phyloP scores from a whole-genome alignment of 106 monocot species.

The Dioscorea zingiberensis region DNA sequence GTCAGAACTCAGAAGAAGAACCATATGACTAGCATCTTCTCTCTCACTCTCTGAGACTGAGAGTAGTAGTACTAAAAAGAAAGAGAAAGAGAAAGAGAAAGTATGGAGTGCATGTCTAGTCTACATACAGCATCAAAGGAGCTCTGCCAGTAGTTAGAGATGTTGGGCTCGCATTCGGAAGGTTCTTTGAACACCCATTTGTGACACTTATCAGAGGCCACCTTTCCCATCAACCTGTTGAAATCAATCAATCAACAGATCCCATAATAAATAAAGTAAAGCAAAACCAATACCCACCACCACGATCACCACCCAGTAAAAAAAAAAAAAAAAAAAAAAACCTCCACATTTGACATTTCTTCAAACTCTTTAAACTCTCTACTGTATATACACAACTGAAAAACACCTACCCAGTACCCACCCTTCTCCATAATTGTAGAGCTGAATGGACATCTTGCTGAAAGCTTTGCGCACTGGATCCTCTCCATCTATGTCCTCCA shows the following conservation, averaged over 20 bases:
- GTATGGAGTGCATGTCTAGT: not conserved
- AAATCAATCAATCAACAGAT: conserved; percentile 16
- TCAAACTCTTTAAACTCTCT: too few relatives aligned
- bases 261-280: not conserved
- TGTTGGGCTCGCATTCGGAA: conserved; percentile 87
- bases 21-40: not conserved
- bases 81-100: too few relatives aligned
- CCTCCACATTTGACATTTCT: too few relatives aligned
- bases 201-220: conserved; percentile 97
- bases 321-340: too few relatives aligned
- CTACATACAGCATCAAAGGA: conserved; percentile 90
- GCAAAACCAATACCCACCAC: not conserved
- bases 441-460: conserved; percentile 98
- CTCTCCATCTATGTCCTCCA: conserved; percentile 74
- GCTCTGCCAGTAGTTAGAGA: conserved; percentile 98
- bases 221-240: conserved; percentile 93
- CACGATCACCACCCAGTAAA: too few relatives aligned
- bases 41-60: not conserved
- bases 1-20: not conserved
- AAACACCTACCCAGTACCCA: conserved; percentile 83
- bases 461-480: conserved; percentile 80
- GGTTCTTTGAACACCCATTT: conserved; percentile 98
- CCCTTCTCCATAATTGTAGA: conserved; percentile 99
- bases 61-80: too few relatives aligned
- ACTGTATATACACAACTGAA: not conserved